Evolutionary conservation across 164 flowering plant genomes (phyloP).

Genomic region (Vitis rupestris): DNA sequence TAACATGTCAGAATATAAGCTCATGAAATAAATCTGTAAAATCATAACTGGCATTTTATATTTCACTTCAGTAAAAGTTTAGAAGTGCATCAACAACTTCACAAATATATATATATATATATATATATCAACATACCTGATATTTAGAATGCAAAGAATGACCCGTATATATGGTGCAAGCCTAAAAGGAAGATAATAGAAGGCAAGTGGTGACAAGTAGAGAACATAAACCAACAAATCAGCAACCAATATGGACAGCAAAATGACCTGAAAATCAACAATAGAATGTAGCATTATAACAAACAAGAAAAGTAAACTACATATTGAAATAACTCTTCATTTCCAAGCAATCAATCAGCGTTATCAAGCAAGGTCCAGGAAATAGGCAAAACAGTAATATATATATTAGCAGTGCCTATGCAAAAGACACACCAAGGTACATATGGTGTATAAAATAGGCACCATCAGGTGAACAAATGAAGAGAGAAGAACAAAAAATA

Average conservation of each 20-base stretch:
- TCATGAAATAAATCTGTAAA: not conserved
- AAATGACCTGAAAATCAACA: conserved; percentile 53
- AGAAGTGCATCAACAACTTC: not conserved
- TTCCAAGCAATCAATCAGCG: not conserved
- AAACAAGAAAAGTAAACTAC: not conserved
- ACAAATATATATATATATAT: too few species aligned
- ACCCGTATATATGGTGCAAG: conserved; percentile 87
- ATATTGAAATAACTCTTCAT: not conserved
- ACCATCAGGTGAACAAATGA: too few species aligned
- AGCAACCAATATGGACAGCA: conserved; percentile 58
- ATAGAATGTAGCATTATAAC: not conserved
- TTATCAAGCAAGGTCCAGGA: not conserved
- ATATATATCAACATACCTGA: conserved; percentile 44
- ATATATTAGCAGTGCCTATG: too few species aligned
- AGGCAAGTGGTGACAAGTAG: conserved; percentile 60
- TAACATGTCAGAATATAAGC: conserved; percentile 1
- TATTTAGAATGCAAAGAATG: conserved; percentile 58
- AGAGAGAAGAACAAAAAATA: too few species aligned
- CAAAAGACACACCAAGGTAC: too few species aligned
- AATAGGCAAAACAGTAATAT: too few species aligned
- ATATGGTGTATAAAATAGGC: too few species aligned
- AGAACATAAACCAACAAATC: conserved; percentile 63
- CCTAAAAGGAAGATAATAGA: conserved; percentile 71
- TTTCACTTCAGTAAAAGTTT: not conserved
- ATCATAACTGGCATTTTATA: not conserved